Evolutionary conservation across 805 yeast species (phyloP).

Genomic region (Scheffersomyces spartinae): DNA sequence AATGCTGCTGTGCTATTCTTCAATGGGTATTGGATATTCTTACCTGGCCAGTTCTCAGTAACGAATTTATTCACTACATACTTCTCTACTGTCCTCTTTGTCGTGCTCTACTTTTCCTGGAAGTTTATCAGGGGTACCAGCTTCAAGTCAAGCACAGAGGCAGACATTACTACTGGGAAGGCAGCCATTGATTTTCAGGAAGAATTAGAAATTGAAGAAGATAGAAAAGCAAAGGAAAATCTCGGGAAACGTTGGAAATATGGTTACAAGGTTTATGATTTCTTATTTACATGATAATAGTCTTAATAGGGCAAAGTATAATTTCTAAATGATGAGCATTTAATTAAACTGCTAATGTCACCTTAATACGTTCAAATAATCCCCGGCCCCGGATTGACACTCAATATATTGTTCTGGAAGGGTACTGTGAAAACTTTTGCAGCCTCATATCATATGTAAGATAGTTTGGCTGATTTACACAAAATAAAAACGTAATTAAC

Average conservation of each 20-base stretch:
- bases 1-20: constrained; percentile 19
- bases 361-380: no score
- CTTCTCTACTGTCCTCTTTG: constrained; percentile 23
- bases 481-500: no score
- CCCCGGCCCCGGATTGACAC: no score
- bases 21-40: constrained; percentile 32
- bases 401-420: no score
- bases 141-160: constrained; percentile 17
- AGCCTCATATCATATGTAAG: no score
- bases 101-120: constrained; percentile 17
- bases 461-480: no score
- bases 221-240: constrained; percentile 5
- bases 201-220: constrained; percentile 12
- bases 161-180: constrained; percentile 24
- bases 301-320: no score
- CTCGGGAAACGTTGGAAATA: constrained; percentile 3
- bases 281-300: background rate
- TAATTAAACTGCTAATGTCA: no score
- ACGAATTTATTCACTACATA: constrained; percentile 25
- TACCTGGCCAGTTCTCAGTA: constrained; percentile 22
- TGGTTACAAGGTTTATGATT: background rate
- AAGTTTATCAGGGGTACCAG: constrained; percentile 19
- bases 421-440: no score
- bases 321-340: no score
- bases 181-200: constrained; percentile 13